A percentile compares a stretch with the other conserved stretches of the same genome.
phyloP scores from a whole-genome alignment of 192 early-diverging fungal species.

The Dissophora ornata region DNA sequence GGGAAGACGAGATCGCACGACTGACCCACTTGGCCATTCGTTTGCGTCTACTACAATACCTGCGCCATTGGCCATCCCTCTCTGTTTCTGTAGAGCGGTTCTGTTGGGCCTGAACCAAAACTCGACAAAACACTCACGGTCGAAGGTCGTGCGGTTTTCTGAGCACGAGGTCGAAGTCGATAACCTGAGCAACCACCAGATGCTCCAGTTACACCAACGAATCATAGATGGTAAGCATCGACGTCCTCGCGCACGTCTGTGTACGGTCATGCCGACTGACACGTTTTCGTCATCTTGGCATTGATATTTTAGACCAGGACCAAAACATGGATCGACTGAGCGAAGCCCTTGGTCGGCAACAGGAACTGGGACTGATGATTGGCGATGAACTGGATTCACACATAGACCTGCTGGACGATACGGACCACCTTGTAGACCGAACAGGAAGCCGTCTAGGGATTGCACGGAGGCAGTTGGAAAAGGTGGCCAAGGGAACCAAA shows the following conservation, averaged over 20 bases:
- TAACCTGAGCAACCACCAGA: conserved; percentile 60
- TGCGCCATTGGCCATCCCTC: too few relatives aligned
- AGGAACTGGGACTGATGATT: conserved; percentile 77
- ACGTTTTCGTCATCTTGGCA: too few relatives aligned
- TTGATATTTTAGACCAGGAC: conserved; percentile 73
- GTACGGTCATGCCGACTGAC: too few relatives aligned
- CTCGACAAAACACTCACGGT: conserved; percentile 43
- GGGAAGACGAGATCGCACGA: too few relatives aligned
- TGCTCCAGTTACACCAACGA: conserved; percentile 71
- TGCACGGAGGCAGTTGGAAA: conserved; percentile 61
- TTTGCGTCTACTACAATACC: too few relatives aligned
- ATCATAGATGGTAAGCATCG: conserved; percentile 68
- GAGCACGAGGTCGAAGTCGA: conserved; percentile 58
- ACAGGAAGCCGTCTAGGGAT: conserved; percentile 58
- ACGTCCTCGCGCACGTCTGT: too few relatives aligned
- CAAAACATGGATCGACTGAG: conserved; percentile 74
- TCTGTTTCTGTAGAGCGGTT: conserved; percentile 32
- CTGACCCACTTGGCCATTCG: too few relatives aligned
- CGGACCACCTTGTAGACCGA: conserved; percentile 70
- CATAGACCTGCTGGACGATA: conserved; percentile 77
- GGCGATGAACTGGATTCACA: conserved; percentile 80
- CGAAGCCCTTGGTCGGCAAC: conserved; percentile 71
- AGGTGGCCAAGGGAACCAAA: conserved; percentile 64
- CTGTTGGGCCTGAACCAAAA: conserved; percentile 45
- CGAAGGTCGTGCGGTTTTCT: conserved; percentile 50